These are phyloP conservation scores for Globisporangium barbulae DNA, from an alignment of 352 stramenopile species.

Conservation along the genomic window DNA sequence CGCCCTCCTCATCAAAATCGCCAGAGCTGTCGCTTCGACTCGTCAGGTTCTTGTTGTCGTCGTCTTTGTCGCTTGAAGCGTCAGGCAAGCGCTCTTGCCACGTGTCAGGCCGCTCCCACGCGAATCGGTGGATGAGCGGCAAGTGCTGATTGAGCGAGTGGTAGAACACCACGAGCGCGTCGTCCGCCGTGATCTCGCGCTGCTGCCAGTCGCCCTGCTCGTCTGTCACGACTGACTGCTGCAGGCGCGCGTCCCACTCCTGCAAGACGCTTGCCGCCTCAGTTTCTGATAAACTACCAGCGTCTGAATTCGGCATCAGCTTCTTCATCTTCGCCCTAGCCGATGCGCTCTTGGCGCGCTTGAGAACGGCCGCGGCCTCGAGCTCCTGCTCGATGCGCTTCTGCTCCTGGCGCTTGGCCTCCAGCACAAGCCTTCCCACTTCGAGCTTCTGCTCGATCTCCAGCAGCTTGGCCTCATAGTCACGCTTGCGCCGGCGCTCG, in stretches of 20 bases:
- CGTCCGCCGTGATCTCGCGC: conserved; percentile 48
- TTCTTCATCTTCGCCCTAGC: conserved; percentile 19
- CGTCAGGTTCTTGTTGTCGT: conserved; percentile 14
- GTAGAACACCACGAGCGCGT: conserved; percentile 63
- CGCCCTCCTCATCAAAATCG: background rate
- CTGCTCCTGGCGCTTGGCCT: conserved; percentile 63
- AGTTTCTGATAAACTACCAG: background rate
- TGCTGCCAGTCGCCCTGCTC: conserved; percentile 59
- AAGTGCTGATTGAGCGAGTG: conserved; percentile 52
- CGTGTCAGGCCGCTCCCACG: conserved; percentile 43
- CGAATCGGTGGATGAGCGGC: conserved; percentile 34
- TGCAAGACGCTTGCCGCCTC: conserved; percentile 3
- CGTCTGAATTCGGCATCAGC: background rate
- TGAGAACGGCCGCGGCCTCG: conserved; percentile 29
- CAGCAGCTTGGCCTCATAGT: conserved; percentile 52
- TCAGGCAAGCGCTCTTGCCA: conserved; percentile 26
- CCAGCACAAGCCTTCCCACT: conserved; percentile 42
- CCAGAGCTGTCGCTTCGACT: conserved; percentile 7
- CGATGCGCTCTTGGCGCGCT: conserved; percentile 1
- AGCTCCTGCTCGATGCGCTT: conserved; percentile 55
- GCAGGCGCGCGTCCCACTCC: conserved; percentile 56
- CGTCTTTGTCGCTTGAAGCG: conserved; percentile 15
- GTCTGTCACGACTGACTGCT: conserved; percentile 35
- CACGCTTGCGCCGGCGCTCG: conserved; percentile 34
- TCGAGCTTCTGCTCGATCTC: conserved; percentile 73